phyloP scores from a whole-genome alignment of 768 basidiomycete species.

The Phanerochaete carnosa region DNA sequence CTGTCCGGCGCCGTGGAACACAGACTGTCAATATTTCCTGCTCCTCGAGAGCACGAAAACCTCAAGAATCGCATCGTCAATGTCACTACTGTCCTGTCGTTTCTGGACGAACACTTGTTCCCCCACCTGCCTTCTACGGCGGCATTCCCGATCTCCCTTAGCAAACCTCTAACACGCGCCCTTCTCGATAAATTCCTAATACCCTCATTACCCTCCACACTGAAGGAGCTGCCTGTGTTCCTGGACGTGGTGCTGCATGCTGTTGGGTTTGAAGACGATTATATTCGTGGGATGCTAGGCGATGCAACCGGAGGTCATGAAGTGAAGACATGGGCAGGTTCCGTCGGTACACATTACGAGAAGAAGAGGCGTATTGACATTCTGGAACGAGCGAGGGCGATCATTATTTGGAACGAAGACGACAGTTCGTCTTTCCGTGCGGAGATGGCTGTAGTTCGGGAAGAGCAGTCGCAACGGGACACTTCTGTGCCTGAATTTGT shows the following conservation, averaged over 20 bases:
- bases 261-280: constrained; percentile 61
- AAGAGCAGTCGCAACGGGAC: not conserved
- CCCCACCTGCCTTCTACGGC: constrained; percentile 49
- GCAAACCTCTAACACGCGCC: constrained; percentile 55
- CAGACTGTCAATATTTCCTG: constrained; percentile 45
- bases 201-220: constrained; percentile 65
- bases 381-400: constrained; percentile 55
- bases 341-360: constrained; percentile 74
- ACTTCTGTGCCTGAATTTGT: not conserved
- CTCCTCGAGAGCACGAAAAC: constrained; percentile 39
- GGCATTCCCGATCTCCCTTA: constrained; percentile 53
- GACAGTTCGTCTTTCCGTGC: constrained; percentile 37
- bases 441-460: constrained; percentile 1
- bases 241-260: constrained; percentile 54
- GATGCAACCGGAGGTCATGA: constrained; percentile 45
- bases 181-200: constrained; percentile 66
- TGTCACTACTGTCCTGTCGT: constrained; percentile 55
- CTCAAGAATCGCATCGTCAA: constrained; percentile 47
- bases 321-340: constrained; percentile 67
- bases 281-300: constrained; percentile 47
- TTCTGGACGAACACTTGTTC: constrained; percentile 58
- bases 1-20: constrained; percentile 34
- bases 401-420: constrained; percentile 45
- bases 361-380: constrained; percentile 65
- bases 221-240: constrained; percentile 58